Evolutionary conservation across 495 filamentous ascomycete species (phyloP).

Genomic region (Penicillium angulare): DNA sequence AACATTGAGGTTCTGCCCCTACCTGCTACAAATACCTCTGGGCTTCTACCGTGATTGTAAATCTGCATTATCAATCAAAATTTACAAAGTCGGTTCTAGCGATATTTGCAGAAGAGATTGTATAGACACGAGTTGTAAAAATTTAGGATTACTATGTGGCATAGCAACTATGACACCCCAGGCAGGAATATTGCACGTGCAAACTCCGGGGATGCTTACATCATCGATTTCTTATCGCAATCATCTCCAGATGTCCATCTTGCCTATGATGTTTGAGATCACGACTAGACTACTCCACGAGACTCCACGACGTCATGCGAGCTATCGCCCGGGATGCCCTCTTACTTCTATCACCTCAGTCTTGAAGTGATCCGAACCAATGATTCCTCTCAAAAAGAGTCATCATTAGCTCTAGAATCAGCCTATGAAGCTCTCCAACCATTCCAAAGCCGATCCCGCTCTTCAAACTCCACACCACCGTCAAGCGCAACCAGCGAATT

Average conservation of each 20-base stretch:
- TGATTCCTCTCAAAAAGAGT: constrained; percentile 16
- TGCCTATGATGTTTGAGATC: no score
- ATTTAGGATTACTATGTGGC: no score
- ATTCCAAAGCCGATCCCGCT: constrained; percentile 32
- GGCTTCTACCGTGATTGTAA: no score
- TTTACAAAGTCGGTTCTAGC: no score
- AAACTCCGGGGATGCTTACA: neutral
- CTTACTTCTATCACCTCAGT: constrained; percentile 88
- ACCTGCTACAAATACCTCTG: no score
- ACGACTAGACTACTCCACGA: no score
- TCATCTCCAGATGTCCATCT: no score
- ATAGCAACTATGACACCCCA: neutral
- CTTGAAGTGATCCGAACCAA: constrained; percentile 78
- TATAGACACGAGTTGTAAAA: no score
- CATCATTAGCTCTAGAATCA: constrained; percentile 31
- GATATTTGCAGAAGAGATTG: no score
- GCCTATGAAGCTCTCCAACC: constrained; percentile 43
- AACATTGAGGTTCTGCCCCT: no score
- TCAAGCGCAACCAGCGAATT: neutral
- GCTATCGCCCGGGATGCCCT: constrained; percentile 60
- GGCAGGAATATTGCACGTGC: neutral
- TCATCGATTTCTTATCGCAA: neutral
- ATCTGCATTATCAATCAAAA: no score
- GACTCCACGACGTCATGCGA: constrained; percentile 26
- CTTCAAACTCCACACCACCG: constrained; percentile 4